phyloP scores from a whole-genome alignment of 495 filamentous ascomycete genomes.

The Chlorociboria aeruginascens region DNA sequence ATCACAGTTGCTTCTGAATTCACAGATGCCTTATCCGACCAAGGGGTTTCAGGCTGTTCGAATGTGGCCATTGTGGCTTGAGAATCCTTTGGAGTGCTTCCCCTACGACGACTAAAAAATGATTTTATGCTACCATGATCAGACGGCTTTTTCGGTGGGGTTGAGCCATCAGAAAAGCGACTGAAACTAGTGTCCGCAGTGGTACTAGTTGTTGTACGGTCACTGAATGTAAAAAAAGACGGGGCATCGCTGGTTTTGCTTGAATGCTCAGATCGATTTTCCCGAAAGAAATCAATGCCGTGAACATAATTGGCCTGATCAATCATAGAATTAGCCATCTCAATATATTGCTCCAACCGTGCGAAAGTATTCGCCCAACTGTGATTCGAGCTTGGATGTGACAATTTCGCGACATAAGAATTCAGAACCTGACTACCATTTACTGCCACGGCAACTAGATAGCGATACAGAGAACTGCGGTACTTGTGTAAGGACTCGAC shows the following conservation, averaged over 20 bases:
- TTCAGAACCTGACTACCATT: background rate
- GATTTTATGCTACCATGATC: background rate
- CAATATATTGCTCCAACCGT: constrained; percentile 5
- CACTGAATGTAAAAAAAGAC: background rate
- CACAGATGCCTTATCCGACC: no score
- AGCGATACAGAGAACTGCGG: constrained; percentile 8
- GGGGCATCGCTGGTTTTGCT: background rate
- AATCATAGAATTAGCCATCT: constrained; percentile 12
- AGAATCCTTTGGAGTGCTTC: background rate
- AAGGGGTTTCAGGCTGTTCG: no score
- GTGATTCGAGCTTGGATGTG: background rate
- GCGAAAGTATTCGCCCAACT: constrained; percentile 2
- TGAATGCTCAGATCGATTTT: background rate
- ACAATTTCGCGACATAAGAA: constrained; percentile 1
- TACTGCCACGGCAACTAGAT: constrained; percentile 3
- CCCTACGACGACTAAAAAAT: background rate
- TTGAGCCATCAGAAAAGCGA: background rate
- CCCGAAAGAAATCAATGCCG: background rate
- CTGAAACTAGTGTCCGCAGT: background rate
- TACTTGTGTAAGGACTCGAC: constrained; percentile 2
- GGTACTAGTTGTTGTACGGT: background rate
- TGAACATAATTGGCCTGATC: constrained; percentile 1
- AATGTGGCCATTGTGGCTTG: no score
- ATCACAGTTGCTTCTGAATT: no score
- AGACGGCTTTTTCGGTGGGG: background rate